phyloP scores from a whole-genome alignment of 2,329 filamentous ascomycete genomes.

The Didymosphaeria variabile region DNA sequence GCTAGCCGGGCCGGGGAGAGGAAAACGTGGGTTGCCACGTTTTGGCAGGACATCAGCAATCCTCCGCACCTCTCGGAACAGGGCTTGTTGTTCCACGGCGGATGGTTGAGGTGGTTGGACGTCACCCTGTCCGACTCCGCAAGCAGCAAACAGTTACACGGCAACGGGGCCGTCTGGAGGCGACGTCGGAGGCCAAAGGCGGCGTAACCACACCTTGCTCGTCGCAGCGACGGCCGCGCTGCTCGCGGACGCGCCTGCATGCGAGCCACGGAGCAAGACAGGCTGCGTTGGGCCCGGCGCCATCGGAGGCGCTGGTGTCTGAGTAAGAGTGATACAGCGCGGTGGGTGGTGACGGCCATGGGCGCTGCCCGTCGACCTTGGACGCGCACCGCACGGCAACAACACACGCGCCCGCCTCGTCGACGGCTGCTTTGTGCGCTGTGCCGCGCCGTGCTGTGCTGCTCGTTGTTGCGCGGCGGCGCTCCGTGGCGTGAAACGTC shows the following conservation, averaged over 20 bases:
- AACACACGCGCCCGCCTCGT: too few relatives aligned
- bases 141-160: slow-evolving; percentile 22
- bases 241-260: slow-evolving; percentile 20
- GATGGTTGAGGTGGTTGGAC: slow-evolving; percentile 34
- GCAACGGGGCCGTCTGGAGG: slow-evolving; percentile 33
- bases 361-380: too few relatives aligned
- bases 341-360: too few relatives aligned
- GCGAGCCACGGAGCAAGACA: slow-evolving; percentile 1
- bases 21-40: slow-evolving; percentile 46
- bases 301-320: neutral
- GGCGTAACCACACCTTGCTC: slow-evolving; percentile 25
- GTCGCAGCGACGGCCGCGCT: slow-evolving; percentile 22
- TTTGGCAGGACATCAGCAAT: slow-evolving; percentile 40
- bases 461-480: neutral
- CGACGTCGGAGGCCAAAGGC: slow-evolving; percentile 28
- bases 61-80: slow-evolving; percentile 38
- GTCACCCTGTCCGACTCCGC: slow-evolving; percentile 12
- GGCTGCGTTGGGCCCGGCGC: neutral
- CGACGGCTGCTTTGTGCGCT: neutral
- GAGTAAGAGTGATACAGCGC: neutral
- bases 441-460: too few relatives aligned
- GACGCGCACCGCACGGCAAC: too few relatives aligned
- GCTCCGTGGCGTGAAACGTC: slow-evolving; percentile 6
- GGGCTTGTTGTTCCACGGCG: slow-evolving; percentile 29
- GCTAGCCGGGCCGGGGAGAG: slow-evolving; percentile 7